A percentile compares a stretch with the other conserved stretches of the same genome.
phyloP scores from a whole-genome alignment of 2,329 filamentous ascomycete genomes.

The Elsinoe arachidis region DNA sequence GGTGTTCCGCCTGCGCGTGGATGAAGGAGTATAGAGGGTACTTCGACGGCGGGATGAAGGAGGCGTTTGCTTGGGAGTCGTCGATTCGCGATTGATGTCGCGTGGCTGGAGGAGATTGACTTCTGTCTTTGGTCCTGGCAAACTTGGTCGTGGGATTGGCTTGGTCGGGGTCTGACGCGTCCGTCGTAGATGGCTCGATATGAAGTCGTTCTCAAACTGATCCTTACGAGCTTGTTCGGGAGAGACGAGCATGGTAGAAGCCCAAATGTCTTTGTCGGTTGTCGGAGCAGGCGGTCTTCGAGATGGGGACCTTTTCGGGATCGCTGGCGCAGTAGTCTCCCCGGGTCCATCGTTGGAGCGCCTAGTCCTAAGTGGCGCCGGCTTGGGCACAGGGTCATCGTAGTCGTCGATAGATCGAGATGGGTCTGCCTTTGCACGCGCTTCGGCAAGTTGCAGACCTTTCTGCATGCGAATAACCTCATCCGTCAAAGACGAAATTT shows the following conservation, averaged over 20 bases:
- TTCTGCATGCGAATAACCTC: constrained; percentile 9
- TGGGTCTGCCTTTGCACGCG: background rate
- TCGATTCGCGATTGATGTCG: background rate
- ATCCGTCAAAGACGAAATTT: constrained; percentile 50
- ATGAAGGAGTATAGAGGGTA: background rate
- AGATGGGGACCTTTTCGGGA: background rate
- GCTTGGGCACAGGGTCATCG: background rate
- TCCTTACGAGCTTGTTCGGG: background rate
- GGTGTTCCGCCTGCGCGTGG: background rate
- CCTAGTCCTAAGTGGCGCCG: background rate
- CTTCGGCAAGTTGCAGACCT: background rate
- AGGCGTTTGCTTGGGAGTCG: background rate
- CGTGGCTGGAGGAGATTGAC: background rate
- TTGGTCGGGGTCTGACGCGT: background rate
- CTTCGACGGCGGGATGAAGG: background rate
- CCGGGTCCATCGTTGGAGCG: background rate
- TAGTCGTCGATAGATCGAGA: constrained; percentile 6
- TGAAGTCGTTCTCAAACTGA: background rate
- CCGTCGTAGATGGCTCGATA: constrained; percentile 3
- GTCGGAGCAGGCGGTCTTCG: constrained; percentile 2
- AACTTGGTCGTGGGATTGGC: background rate
- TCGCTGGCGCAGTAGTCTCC: background rate
- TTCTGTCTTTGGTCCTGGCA: background rate
- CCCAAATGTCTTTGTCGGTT: constrained; percentile 7
- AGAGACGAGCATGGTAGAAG: background rate